Conservation (phyloP, 2,329 filamentous ascomycete genomes). For the Aspergillus costaricaensis region DNA sequence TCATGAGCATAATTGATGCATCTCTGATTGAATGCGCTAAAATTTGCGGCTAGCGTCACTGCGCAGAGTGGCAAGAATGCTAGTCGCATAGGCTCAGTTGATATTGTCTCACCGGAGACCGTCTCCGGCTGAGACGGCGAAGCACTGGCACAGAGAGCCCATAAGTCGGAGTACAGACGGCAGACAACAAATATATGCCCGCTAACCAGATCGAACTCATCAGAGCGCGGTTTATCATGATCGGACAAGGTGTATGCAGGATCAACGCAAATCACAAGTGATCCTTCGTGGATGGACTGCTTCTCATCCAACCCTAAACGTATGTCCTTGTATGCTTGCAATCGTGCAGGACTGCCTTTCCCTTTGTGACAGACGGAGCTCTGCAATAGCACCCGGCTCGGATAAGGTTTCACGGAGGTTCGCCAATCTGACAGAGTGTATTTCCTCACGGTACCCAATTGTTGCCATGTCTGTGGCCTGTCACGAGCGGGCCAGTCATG, state of each 20-base stretch:
- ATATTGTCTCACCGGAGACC: neutral
- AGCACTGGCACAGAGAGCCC: slow-evolving; percentile 35
- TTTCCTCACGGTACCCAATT: neutral
- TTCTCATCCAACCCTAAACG: slow-evolving; percentile 24
- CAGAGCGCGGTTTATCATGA: slow-evolving; percentile 17
- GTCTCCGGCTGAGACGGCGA: slow-evolving; percentile 18
- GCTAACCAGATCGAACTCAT: slow-evolving; percentile 31
- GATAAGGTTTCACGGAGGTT: neutral
- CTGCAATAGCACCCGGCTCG: neutral
- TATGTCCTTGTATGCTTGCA: slow-evolving; percentile 30
- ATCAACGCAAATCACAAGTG: slow-evolving; percentile 31
- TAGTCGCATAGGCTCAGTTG: slow-evolving; percentile 17
- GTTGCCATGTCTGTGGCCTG: neutral
- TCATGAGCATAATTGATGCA: slow-evolving; percentile 14
- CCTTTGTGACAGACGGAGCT: slow-evolving; percentile 22
- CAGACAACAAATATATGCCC: slow-evolving; percentile 36
- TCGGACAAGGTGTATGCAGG: slow-evolving; percentile 25
- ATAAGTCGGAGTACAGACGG: slow-evolving; percentile 36
- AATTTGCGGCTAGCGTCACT: slow-evolving; percentile 36
- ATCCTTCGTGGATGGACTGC: slow-evolving; percentile 35
- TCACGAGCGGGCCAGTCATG: neutral
- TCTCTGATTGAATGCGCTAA: slow-evolving; percentile 27
- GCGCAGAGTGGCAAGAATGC: slow-evolving; percentile 38
- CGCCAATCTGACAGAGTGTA: neutral
- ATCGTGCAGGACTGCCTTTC: slow-evolving; percentile 20